Evolutionary conservation across 495 filamentous ascomycete species (phyloP), one percentile per base, ranked within the genome.

Genomic region (Mytilinidion resinicola): DNA sequence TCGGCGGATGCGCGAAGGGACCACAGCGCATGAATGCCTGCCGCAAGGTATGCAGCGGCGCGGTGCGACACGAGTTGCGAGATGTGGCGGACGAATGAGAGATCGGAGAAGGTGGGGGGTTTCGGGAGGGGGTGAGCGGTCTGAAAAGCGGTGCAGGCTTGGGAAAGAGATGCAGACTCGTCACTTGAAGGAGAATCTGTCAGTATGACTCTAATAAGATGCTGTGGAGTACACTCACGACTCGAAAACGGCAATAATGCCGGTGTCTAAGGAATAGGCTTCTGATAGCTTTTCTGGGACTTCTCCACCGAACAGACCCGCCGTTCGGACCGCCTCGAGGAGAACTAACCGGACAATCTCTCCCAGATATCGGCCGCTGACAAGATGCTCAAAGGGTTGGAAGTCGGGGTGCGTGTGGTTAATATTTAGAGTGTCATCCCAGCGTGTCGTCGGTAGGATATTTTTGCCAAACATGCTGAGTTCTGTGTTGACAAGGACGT

Each of bases 1-100:
- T 86, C 82, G 10, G 76, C 73, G 8, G 74, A 73, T 39, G 78
- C 80, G 47, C 76, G 75, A 21, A 87, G 68, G 12, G 73, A 74
- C 74, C 82, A 85, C 61, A 87, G 78, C 58, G 84, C 82, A 68
- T 87, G 82, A 30, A 86, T 79, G 34, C 78, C 82, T 0, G 81
- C 80, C 7, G 84, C 80, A n/a, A 86, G 72, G 63, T 84, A 86
- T 10, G 76, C 82, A 0, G 82, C 78, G 1, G 84, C 81, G 42
- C 84, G 81, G 34, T 69, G 74, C 11, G 82, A 82, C n/a, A 85
- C 79, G n/a, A 73, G 70, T 43, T 74, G 69, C 49, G 73, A 76
- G 56, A 81, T 65, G 21, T 77, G 74, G 33, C 76, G 78, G 58
- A 86, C 61, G 67, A 83, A 85, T 17, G 67, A 67, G 25, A 85